phyloP scores from a whole-genome alignment of 768 basidiomycete species.

The Goffeauzyma gilvescens region DNA sequence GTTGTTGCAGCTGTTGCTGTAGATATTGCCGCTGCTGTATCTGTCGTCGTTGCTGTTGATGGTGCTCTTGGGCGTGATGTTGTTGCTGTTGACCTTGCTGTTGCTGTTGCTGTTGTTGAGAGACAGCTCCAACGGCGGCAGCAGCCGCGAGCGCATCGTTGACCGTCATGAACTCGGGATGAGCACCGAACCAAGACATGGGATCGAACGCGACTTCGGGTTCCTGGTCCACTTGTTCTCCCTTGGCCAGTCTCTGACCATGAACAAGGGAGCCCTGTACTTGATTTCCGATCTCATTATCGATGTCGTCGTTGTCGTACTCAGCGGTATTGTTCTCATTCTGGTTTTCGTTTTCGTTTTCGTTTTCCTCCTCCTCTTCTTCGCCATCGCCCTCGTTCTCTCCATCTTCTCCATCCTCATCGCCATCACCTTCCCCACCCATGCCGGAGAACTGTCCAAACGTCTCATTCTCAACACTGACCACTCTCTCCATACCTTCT shows the following conservation, averaged over 20 bases:
- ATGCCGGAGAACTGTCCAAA: constrained; percentile 25
- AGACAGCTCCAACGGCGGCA: constrained; percentile 7
- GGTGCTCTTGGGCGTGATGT: constrained; percentile 3
- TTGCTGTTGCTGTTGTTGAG: neutral
- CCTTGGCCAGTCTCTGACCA: no score
- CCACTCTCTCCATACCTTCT: constrained; percentile 25
- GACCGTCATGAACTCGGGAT: constrained; percentile 2
- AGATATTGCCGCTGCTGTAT: no score
- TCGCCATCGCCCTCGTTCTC: constrained; percentile 9
- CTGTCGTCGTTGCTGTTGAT: neutral
- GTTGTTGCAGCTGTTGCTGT: constrained; percentile 15
- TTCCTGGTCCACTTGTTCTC: no score
- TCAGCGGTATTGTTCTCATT: no score
- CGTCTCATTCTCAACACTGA: constrained; percentile 24
- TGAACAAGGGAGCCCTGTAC: no score
- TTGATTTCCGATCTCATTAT: no score
- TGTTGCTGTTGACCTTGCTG: no score
- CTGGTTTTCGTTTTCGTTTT: constrained; percentile 2
- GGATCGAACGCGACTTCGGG: no score
- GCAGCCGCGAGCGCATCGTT: constrained; percentile 17
- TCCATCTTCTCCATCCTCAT: constrained; percentile 13
- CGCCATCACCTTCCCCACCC: constrained; percentile 19
- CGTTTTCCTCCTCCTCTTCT: constrained; percentile 11
- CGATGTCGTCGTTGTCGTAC: neutral
- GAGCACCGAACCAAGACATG: constrained; percentile 4